Conservation (phyloP, 148 eudicot species). For the Linanthus parryae region DNA sequence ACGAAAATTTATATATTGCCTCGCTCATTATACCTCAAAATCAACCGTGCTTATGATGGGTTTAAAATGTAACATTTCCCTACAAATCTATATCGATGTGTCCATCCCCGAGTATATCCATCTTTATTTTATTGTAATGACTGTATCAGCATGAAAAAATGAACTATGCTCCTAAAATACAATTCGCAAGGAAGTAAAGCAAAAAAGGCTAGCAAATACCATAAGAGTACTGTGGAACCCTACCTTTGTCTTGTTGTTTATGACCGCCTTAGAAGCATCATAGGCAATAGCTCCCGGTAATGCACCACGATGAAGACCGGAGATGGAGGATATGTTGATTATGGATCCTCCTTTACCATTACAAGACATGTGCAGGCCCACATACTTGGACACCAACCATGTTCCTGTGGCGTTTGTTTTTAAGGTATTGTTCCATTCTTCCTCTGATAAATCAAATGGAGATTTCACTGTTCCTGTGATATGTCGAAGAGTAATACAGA, state of each 20-base stretch:
- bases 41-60: no score
- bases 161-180: no score
- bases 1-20: no score
- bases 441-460: slow-evolving; percentile 46
- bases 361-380: slow-evolving; percentile 53
- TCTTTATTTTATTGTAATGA: no score
- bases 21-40: no score
- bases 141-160: no score
- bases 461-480: slow-evolving; percentile 32
- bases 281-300: slow-evolving; percentile 48
- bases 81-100: no score
- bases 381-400: slow-evolving; percentile 68
- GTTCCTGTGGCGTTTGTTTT: slow-evolving; percentile 56
- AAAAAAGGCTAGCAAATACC: no score
- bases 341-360: slow-evolving; percentile 49
- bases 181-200: no score
- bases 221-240: no score
- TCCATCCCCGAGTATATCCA: no score
- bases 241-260: slow-evolving; percentile 50
- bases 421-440: slow-evolving; percentile 52
- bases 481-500: not conserved
- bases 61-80: no score
- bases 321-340: slow-evolving; percentile 54
- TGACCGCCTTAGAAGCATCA: slow-evolving; percentile 44
- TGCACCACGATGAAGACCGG: slow-evolving; percentile 43